Percentiles rank a stretch among this genome's conserved stretches.
Evolutionary conservation across 768 basidiomycete genomes (phyloP).

Genomic region (Daedaleopsis sinensis): DNA sequence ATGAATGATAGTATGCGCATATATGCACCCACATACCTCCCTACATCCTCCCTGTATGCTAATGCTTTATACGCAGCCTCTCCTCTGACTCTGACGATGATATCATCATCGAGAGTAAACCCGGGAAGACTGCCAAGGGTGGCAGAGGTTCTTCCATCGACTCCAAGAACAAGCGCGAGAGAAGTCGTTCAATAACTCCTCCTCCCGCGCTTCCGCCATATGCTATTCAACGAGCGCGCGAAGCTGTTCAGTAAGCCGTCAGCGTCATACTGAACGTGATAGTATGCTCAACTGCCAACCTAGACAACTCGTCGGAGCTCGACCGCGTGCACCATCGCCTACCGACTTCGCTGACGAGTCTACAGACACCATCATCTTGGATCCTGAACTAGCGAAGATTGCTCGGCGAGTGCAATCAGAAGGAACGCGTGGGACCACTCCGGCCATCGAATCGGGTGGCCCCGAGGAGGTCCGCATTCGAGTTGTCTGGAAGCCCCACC

Average conservation of each 20-base stretch:
- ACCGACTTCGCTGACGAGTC: constrained; percentile 45
- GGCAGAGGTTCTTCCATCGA: neutral
- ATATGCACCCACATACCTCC: neutral
- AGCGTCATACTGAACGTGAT: constrained; percentile 12
- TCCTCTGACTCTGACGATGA: constrained; percentile 51
- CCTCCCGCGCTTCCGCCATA: constrained; percentile 63
- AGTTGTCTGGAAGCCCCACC: constrained; percentile 71
- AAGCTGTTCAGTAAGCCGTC: constrained; percentile 57
- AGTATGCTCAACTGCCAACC: neutral
- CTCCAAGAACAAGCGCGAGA: constrained; percentile 37
- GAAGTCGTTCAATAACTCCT: constrained; percentile 77
- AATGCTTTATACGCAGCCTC: constrained; percentile 26
- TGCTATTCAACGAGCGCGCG: constrained; percentile 57
- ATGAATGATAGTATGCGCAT: neutral
- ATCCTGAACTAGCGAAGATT: constrained; percentile 66
- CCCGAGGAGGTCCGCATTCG: constrained; percentile 48
- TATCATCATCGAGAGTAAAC: constrained; percentile 27
- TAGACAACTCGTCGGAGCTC: constrained; percentile 52
- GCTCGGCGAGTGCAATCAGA: constrained; percentile 42
- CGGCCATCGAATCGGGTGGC: constrained; percentile 35
- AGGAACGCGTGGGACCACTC: constrained; percentile 25
- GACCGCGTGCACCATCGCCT: constrained; percentile 52
- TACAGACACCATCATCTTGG: constrained; percentile 50
- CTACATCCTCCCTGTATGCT: neutral
- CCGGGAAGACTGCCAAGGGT: neutral